Conservation (phyloP, 805 yeast species). For the Zygosaccharomyces rouxii region DNA sequence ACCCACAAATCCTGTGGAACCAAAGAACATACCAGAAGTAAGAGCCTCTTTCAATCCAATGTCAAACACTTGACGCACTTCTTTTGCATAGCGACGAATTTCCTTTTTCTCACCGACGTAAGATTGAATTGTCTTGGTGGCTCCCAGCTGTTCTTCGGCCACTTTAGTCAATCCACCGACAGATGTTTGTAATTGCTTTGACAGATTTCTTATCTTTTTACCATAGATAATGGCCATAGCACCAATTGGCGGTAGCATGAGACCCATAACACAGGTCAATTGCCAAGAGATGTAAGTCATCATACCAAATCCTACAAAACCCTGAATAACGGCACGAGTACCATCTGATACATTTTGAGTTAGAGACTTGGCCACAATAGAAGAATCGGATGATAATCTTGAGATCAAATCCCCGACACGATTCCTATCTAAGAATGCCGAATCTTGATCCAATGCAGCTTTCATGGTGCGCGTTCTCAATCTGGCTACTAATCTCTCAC, state of each 20-base stretch:
- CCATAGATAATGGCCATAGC: slow-evolving; percentile 81
- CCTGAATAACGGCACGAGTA: slow-evolving; percentile 75
- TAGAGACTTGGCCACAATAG: slow-evolving; percentile 77
- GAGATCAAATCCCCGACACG: slow-evolving; percentile 91
- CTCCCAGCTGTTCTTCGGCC: slow-evolving; percentile 85
- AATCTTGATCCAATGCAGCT: slow-evolving; percentile 77
- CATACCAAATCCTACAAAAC: slow-evolving; percentile 83
- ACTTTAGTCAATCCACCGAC: slow-evolving; percentile 84
- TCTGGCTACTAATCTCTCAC: slow-evolving; percentile 84
- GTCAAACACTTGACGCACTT: slow-evolving; percentile 58
- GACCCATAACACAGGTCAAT: slow-evolving; percentile 73
- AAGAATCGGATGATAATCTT: slow-evolving; percentile 81
- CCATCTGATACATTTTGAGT: slow-evolving; percentile 92
- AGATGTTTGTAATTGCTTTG: slow-evolving; percentile 75
- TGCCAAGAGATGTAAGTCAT: slow-evolving; percentile 84
- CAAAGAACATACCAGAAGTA: slow-evolving; percentile 69
- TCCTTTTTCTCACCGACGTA: slow-evolving; percentile 82
- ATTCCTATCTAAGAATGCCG: slow-evolving; percentile 83
- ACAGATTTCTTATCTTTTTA: slow-evolving; percentile 63
- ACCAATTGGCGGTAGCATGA: slow-evolving; percentile 79
- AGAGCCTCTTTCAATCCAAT: slow-evolving; percentile 78
- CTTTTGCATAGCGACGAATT: slow-evolving; percentile 66
- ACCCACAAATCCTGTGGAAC: slow-evolving; percentile 80
- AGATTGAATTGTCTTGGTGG: slow-evolving; percentile 81
- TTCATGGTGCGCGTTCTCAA: slow-evolving; percentile 71